phyloP scores from a whole-genome alignment of 2,329 filamentous ascomycete genomes.

The Pseudogymnoascus sp. region DNA sequence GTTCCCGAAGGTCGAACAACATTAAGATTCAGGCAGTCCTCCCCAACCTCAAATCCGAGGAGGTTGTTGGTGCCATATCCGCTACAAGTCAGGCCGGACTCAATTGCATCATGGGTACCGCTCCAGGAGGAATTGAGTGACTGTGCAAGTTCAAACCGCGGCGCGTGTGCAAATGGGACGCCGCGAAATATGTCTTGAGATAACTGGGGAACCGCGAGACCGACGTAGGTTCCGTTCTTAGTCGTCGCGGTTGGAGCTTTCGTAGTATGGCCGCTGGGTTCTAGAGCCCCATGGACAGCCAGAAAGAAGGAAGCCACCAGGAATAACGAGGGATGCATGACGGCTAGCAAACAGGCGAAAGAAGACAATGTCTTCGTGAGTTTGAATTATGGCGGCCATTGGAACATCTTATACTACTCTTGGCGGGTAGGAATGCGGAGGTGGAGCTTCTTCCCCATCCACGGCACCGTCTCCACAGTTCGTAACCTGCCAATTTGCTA shows the following conservation, averaged over 20 bases:
- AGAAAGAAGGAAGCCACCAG: background rate
- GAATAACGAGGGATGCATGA: background rate
- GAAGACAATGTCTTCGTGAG: background rate
- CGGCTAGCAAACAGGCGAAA: background rate
- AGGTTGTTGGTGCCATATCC: constrained; percentile 10
- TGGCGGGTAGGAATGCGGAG: background rate
- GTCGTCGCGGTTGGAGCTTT: background rate
- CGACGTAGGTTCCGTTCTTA: constrained; percentile 1
- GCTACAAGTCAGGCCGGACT: background rate
- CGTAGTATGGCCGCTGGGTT: background rate
- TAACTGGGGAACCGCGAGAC: constrained; percentile 3
- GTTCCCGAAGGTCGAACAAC: constrained; percentile 33
- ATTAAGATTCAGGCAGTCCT: constrained; percentile 49
- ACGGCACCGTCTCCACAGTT: background rate
- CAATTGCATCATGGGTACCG: constrained; percentile 1
- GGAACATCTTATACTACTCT: background rate
- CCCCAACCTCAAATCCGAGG: constrained; percentile 24
- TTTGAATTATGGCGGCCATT: background rate
- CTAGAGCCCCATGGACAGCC: background rate
- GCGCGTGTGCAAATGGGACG: constrained; percentile 14
- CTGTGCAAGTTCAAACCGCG: constrained; percentile 11
- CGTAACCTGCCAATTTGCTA: background rate
- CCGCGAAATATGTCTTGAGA: constrained; percentile 14
- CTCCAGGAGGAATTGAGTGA: constrained; percentile 4
- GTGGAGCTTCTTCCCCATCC: background rate